Base-by-base conservation (phyloP, 768 basidiomycete genomes). In the Suillus subalutaceus region DNA sequence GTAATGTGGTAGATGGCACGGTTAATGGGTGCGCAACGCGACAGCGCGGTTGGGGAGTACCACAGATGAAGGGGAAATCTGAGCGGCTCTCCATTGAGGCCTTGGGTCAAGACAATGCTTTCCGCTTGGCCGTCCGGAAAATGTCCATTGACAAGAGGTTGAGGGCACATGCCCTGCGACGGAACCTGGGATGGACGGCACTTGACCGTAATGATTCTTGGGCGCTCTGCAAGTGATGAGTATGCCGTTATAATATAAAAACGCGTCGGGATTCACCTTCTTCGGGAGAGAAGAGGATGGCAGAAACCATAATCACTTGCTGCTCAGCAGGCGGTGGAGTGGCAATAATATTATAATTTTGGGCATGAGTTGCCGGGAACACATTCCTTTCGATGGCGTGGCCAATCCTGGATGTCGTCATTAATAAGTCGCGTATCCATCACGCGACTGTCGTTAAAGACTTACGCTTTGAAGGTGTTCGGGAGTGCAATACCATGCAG, bases 61-160 rank as follows among this genome's bases (percentile, higher is more conserved):
- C 88, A 94, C 41, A 95, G 73, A 65, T 94, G 91, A 16, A 95
- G 83, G 4, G 93, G 93, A 74, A 94, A 95, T 37, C 93, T 84
- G 3, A 95, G 81, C 0, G 89, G 88, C 66, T 95, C 92, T 53
- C 89, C 89, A 69, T 93, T 94, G 37, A 95, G 81, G 2, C 93
- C 93, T 72, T 92, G 91, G 0, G 91, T 93, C 61, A 95, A 77
- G 62, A 94, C 88, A 67, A 94, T 86, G 67, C 84, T 87, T 65
- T 87, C 84, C 1, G 85, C 75, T 43, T 84, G 81, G 56, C 84
- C 84, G 38, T 88, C 87, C 9, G 84, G 73, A 71, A 94, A 93
- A 72, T 87, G 83, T 0, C 80, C 75, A 65, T 84, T 83, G 23
- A 93, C 83, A 37, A 91, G 76, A 7, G 92, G 91, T 52, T 84